phyloP scores from a whole-genome alignment of 441 rosid genomes.

The Melastoma candidum region DNA sequence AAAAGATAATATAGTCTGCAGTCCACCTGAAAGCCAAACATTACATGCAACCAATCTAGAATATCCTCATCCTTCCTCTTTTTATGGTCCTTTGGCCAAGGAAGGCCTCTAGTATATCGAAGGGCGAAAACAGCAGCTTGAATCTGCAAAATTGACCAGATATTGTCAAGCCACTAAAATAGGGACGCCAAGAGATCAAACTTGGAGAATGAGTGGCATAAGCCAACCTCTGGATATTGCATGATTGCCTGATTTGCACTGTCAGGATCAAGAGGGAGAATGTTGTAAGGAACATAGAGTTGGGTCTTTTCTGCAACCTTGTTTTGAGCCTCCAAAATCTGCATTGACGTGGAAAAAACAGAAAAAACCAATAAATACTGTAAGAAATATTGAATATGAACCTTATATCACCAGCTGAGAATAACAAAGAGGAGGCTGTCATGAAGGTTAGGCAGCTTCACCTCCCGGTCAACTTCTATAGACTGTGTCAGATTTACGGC shows the following conservation, averaged over 20 bases:
- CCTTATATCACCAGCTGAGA: background rate
- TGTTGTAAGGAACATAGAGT: constrained; percentile 82
- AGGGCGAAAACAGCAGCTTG: constrained; percentile 91
- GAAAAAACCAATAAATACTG: too few relatives aligned
- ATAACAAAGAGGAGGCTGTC: constrained; percentile 2
- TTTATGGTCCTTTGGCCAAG: constrained; percentile 84
- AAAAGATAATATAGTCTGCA: constrained; percentile 1
- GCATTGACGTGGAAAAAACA: constrained; percentile 7
- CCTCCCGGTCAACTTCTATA: constrained; percentile 94
- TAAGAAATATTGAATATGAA: background rate
- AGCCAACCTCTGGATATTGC: constrained; percentile 86
- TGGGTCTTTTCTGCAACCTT: constrained; percentile 93
- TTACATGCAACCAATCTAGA: constrained; percentile 95
- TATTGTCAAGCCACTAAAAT: constrained; percentile 1
- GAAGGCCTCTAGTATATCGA: constrained; percentile 95
- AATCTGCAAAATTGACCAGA: constrained; percentile 34
- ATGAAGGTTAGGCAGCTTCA: constrained; percentile 20
- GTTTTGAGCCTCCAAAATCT: constrained; percentile 92
- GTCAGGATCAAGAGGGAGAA: constrained; percentile 97
- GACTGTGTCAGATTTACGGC: constrained; percentile 93
- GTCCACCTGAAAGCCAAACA: constrained; percentile 97
- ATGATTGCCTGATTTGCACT: constrained; percentile 96
- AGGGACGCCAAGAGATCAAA: constrained; percentile 10
- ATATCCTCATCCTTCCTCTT: constrained; percentile 84
- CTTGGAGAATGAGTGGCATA: constrained; percentile 3